phyloP scores from a whole-genome alignment of 352 stramenopile species.

The Phytophthora brassicae region DNA sequence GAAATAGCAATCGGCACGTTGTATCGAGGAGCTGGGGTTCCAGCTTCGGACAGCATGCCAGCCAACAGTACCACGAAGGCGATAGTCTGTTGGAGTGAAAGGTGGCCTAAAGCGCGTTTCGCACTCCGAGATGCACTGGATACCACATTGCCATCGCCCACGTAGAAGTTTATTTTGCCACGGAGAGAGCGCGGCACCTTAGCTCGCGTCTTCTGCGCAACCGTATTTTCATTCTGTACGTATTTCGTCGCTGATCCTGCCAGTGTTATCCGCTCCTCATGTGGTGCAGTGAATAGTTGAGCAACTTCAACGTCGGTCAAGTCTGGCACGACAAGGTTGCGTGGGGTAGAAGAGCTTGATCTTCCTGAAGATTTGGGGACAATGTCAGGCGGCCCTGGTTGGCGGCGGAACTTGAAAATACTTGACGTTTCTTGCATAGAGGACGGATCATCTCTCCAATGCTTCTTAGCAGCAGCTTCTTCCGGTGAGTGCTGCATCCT shows the following conservation, averaged over 20 bases:
- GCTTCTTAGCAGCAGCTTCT: background rate
- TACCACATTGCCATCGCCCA: slow-evolving; percentile 11
- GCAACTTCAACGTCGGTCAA: slow-evolving; percentile 16
- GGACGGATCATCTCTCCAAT: slow-evolving; percentile 8
- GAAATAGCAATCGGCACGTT: slow-evolving; percentile 68
- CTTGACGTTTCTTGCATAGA: slow-evolving; percentile 4
- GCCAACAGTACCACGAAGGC: slow-evolving; percentile 55
- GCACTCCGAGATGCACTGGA: slow-evolving; percentile 13
- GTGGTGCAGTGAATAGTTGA: slow-evolving; percentile 16
- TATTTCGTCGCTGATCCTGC: slow-evolving; percentile 23
- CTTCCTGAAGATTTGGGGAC: slow-evolving; percentile 24
- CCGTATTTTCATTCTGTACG: slow-evolving; percentile 11
- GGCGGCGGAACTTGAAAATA: slow-evolving; percentile 47
- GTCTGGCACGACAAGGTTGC: slow-evolving; percentile 44
- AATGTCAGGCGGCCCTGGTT: slow-evolving; percentile 9
- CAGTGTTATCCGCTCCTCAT: background rate
- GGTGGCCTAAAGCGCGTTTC: slow-evolving; percentile 36
- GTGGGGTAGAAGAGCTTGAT: slow-evolving; percentile 26
- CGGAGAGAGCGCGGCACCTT: slow-evolving; percentile 29
- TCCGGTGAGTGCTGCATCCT: slow-evolving; percentile 7
- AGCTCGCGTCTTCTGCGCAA: slow-evolving; percentile 2
- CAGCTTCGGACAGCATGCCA: slow-evolving; percentile 63
- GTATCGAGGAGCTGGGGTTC: slow-evolving; percentile 65
- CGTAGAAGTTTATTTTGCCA: slow-evolving; percentile 33
- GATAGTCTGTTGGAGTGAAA: slow-evolving; percentile 57